Evolutionary conservation across 2,329 filamentous ascomycete species (phyloP).

Genomic region (Plenodomus biglobosus): DNA sequence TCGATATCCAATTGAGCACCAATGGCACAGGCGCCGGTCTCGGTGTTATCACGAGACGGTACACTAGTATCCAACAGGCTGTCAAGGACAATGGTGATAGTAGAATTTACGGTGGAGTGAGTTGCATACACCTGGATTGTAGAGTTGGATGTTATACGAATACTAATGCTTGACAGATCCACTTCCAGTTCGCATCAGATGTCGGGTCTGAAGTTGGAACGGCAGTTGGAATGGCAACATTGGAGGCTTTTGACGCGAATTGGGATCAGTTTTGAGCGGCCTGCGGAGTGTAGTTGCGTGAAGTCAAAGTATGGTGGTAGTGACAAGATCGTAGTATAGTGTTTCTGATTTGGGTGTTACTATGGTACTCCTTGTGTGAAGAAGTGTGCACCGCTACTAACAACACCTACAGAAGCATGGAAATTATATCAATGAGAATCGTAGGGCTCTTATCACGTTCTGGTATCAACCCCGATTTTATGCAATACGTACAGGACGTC

Average conservation of each 20-base stretch:
- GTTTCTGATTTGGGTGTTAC: too few species aligned
- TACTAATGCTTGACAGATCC: conserved; percentile 8
- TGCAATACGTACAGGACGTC: too few species aligned
- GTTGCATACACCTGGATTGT: background rate
- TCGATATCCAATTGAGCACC: conserved; percentile 24
- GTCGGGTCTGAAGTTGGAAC: conserved; percentile 21
- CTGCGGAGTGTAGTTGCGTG: background rate
- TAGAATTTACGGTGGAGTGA: conserved; percentile 27
- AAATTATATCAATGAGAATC: too few species aligned
- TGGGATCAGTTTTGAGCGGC: conserved; percentile 17
- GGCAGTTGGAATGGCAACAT: conserved; percentile 14
- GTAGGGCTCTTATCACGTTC: too few species aligned
- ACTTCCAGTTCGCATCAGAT: conserved; percentile 29
- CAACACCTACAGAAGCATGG: too few species aligned
- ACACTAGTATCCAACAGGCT: conserved; percentile 28
- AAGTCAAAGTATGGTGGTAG: too few species aligned
- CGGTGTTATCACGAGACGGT: conserved; percentile 25
- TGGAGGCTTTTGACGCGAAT: conserved; percentile 17
- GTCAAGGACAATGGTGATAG: conserved; percentile 31
- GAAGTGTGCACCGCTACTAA: too few species aligned
- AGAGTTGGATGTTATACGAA: background rate
- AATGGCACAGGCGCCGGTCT: conserved; percentile 28
- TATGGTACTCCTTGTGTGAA: too few species aligned
- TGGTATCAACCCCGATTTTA: too few species aligned
- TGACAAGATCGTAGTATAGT: too few species aligned